Evolutionary conservation across 768 basidiomycete genomes (phyloP).

Genomic region (Guyanaporus albipodus): DNA sequence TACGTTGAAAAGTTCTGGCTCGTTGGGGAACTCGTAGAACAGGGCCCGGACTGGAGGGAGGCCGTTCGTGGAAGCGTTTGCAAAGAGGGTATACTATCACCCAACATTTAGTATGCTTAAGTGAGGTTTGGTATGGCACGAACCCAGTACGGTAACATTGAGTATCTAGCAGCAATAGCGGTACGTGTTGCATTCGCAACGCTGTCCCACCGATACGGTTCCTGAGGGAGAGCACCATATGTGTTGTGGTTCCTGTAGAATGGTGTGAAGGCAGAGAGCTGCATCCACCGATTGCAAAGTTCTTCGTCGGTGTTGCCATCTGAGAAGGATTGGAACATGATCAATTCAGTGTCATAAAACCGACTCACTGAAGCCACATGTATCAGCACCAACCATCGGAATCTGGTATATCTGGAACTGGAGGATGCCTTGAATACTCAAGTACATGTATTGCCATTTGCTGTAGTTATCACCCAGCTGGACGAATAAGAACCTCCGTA

Average conservation of each 20-base stretch:
- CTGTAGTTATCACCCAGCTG: conserved; percentile 77
- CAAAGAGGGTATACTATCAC: conserved; percentile 66
- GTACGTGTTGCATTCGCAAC: conserved; percentile 70
- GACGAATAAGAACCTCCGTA: background rate
- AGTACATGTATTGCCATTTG: conserved; percentile 67
- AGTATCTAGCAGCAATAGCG: conserved; percentile 68
- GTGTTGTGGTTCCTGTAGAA: conserved; percentile 81
- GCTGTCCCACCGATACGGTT: conserved; percentile 78
- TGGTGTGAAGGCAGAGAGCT: conserved; percentile 75
- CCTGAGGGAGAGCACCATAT: conserved; percentile 64
- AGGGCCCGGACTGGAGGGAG: conserved; percentile 72
- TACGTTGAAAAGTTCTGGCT: conserved; percentile 57
- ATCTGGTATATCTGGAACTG: conserved; percentile 85
- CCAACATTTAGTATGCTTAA: background rate
- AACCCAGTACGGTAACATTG: conserved; percentile 77
- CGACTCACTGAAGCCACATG: conserved; percentile 35
- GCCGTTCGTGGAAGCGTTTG: conserved; percentile 58
- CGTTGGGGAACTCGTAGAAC: conserved; percentile 75
- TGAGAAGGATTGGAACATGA: conserved; percentile 5
- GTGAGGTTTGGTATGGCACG: conserved; percentile 17
- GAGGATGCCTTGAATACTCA: conserved; percentile 69
- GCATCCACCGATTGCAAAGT: conserved; percentile 83
- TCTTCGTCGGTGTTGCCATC: conserved; percentile 71
- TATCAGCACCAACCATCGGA: conserved; percentile 81
- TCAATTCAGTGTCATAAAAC: background rate